phyloP scores from a whole-genome alignment of 306 rosid genomes.

The Nissolia schottii region DNA sequence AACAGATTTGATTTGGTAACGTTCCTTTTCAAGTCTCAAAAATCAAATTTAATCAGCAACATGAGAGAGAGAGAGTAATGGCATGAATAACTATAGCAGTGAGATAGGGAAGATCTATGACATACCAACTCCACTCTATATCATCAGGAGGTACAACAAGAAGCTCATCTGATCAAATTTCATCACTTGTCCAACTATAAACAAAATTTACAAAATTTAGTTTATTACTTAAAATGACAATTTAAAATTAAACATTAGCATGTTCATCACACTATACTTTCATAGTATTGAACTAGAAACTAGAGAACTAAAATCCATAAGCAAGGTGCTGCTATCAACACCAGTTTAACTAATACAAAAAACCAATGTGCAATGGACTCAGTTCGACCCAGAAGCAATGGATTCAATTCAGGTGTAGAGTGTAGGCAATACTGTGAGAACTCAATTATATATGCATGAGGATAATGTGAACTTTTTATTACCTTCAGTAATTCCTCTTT shows the following conservation, averaged over 20 bases:
- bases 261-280: background rate
- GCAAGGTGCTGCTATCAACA: background rate
- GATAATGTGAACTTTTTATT: slow-evolving; percentile 1
- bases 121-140: background rate
- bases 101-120: background rate
- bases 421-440: no score
- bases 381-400: background rate
- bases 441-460: background rate
- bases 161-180: background rate
- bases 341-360: background rate
- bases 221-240: background rate
- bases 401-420: no score
- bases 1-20: background rate
- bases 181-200: background rate
- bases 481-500: slow-evolving; percentile 87
- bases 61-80: background rate
- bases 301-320: background rate
- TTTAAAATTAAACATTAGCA: background rate
- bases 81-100: background rate
- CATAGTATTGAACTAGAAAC: background rate
- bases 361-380: background rate
- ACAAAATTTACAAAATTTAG: background rate
- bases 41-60: background rate
- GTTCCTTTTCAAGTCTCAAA: background rate
- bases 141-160: background rate